phyloP scores from a whole-genome alignment of 345 rosid species.

The Citrus mangshanensis region DNA sequence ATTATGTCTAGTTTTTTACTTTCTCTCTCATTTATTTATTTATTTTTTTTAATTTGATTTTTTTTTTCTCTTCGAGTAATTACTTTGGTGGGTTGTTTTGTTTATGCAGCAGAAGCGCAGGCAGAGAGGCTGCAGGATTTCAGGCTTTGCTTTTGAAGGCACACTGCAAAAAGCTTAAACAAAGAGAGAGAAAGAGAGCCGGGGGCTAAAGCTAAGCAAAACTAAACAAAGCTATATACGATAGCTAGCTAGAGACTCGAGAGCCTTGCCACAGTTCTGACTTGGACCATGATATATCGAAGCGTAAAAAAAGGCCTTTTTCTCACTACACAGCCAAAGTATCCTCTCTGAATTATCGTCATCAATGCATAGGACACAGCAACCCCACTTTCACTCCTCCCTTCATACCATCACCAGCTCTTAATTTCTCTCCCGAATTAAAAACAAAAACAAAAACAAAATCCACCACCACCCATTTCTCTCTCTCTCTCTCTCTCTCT shows the following conservation, averaged over 20 bases:
- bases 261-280: slow-evolving; percentile 34
- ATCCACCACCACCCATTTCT: slow-evolving; percentile 22
- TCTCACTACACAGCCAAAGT: slow-evolving; percentile 41
- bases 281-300: slow-evolving; percentile 77
- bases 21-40: background rate
- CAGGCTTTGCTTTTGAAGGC: slow-evolving; percentile 70
- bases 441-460: background rate
- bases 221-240: background rate
- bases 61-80: slow-evolving; percentile 19
- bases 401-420: slow-evolving; percentile 29
- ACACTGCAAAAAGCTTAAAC: slow-evolving; percentile 56
- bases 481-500: background rate
- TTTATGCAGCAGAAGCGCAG: slow-evolving; percentile 32
- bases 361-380: slow-evolving; percentile 56
- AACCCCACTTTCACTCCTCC: slow-evolving; percentile 38
- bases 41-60: slow-evolving; percentile 4
- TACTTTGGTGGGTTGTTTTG: slow-evolving; percentile 24
- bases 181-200: slow-evolving; percentile 28
- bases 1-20: slow-evolving; percentile 6
- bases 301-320: slow-evolving; percentile 42
- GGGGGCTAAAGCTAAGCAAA: slow-evolving; percentile 1
- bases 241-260: background rate
- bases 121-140: slow-evolving; percentile 34
- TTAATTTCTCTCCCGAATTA: background rate
- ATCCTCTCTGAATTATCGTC: slow-evolving; percentile 41